Conservation (phyloP, 192 early-diverging fungal genomes). For the Umbelopsis vinacea region DNA sequence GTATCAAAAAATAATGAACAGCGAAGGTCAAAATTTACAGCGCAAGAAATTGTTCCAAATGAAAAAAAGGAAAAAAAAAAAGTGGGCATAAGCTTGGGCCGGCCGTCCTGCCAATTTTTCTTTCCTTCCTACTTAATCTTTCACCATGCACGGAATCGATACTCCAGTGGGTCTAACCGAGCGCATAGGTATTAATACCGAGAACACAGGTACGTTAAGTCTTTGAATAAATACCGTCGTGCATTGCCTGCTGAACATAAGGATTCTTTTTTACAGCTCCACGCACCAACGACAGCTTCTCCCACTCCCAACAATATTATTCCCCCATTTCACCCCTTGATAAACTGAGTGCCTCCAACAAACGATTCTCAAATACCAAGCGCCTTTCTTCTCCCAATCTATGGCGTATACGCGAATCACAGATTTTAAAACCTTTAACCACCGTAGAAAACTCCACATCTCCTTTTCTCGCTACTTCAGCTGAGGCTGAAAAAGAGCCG, state of each 20-base stretch:
- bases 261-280: background rate
- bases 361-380: background rate
- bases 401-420: constrained; percentile 18
- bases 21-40: no score
- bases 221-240: background rate
- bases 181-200: background rate
- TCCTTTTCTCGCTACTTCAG: background rate
- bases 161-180: background rate
- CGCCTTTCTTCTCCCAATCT: constrained; percentile 17
- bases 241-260: background rate
- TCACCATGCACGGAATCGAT: background rate
- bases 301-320: constrained; percentile 9
- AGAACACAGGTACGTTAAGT: background rate
- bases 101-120: background rate
- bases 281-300: constrained; percentile 1
- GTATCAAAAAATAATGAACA: no score
- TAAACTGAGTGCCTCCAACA: constrained; percentile 5
- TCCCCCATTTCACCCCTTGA: constrained; percentile 5
- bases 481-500: background rate
- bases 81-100: no score
- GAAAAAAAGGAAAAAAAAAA: no score
- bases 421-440: background rate
- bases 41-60: no score
- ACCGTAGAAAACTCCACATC: constrained; percentile 7
- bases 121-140: background rate